Conservation (phyloP, 1,284 basidiomycete species). For the Marasmius fiardii region DNA sequence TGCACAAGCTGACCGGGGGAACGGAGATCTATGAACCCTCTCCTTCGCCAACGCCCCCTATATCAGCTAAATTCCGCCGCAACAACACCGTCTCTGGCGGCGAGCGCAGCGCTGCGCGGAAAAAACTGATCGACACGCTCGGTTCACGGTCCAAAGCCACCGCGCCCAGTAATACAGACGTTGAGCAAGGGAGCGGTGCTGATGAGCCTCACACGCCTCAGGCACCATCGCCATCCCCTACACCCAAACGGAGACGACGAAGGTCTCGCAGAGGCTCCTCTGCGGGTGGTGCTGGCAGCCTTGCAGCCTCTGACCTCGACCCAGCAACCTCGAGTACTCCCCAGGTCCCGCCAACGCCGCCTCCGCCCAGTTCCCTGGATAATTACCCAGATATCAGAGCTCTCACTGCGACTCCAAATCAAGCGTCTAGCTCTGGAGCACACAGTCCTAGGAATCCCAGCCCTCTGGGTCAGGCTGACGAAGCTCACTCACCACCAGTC, state of each 20-base stretch:
- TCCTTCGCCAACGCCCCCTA: conserved; percentile 50
- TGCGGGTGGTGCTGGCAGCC: conserved; percentile 32
- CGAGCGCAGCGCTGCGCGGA: conserved; percentile 66
- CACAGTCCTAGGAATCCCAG: conserved; percentile 13
- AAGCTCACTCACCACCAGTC: conserved; percentile 19
- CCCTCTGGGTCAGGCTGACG: conserved; percentile 2
- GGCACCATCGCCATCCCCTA: conserved; percentile 33
- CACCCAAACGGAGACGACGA: conserved; percentile 53
- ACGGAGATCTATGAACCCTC: conserved; percentile 56
- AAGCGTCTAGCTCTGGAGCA: conserved; percentile 26
- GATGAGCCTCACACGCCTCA: conserved; percentile 48
- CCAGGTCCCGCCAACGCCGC: conserved; percentile 46
- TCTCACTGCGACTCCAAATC: conserved; percentile 38
- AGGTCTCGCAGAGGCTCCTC: conserved; percentile 57
- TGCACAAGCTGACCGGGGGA: conserved; percentile 72
- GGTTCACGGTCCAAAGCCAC: conserved; percentile 43
- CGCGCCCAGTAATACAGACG: conserved; percentile 54
- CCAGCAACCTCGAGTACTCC: conserved; percentile 64
- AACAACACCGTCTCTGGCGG: conserved; percentile 80
- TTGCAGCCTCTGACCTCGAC: conserved; percentile 54
- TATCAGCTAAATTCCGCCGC: conserved; percentile 48
- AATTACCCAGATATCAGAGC: conserved; percentile 30
- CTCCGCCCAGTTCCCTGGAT: conserved; percentile 35
- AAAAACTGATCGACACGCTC: conserved; percentile 59
- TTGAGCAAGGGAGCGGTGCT: conserved; percentile 56